A percentile compares a stretch with the other conserved stretches of the same genome.
These are phyloP conservation scores for Peziza echinospora DNA, from an alignment of 495 filamentous ascomycete genomes.

Conservation along the genomic window DNA sequence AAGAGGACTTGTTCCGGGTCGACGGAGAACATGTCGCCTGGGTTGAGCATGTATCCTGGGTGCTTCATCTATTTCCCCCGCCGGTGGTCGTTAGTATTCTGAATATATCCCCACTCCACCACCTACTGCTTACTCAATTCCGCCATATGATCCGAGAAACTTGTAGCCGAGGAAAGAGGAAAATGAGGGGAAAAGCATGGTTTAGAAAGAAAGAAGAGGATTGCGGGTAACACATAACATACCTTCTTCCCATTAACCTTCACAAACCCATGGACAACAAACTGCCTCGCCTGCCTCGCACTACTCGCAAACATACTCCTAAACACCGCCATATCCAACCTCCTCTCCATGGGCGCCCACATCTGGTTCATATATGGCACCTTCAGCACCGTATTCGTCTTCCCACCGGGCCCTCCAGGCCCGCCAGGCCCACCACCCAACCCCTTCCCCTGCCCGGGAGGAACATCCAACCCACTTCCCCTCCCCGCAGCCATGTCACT, in stretches of 20 bases:
- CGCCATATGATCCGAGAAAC: no score
- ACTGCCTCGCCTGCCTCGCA: slow-evolving; percentile 80
- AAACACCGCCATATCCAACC: slow-evolving; percentile 80
- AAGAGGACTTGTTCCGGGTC: slow-evolving; percentile 67
- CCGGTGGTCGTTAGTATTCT: neutral
- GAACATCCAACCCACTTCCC: slow-evolving; percentile 41
- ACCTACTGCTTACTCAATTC: no score
- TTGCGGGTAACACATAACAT: slow-evolving; percentile 11
- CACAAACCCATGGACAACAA: slow-evolving; percentile 77
- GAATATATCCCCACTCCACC: neutral
- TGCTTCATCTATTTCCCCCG: slow-evolving; percentile 48
- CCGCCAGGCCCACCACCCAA: neutral
- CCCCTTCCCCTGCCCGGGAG: slow-evolving; percentile 3
- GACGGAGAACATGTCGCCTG: slow-evolving; percentile 94
- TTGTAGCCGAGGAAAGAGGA: no score
- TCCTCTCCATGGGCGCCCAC: slow-evolving; percentile 71
- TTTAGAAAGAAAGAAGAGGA: no score
- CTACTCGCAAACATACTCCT: slow-evolving; percentile 85
- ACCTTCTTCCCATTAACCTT: slow-evolving; percentile 95
- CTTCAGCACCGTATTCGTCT: slow-evolving; percentile 8
- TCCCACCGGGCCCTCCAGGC: slow-evolving; percentile 1
- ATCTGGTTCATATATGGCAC: slow-evolving; percentile 86
- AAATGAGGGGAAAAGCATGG: no score
- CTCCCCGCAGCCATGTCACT: slow-evolving; percentile 59
- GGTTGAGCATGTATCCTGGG: slow-evolving; percentile 87